Percentiles rank a stretch among this genome's conserved stretches.
phyloP scores from a whole-genome alignment of 495 filamentous ascomycete species.

The Annulohypoxylon bovei region DNA sequence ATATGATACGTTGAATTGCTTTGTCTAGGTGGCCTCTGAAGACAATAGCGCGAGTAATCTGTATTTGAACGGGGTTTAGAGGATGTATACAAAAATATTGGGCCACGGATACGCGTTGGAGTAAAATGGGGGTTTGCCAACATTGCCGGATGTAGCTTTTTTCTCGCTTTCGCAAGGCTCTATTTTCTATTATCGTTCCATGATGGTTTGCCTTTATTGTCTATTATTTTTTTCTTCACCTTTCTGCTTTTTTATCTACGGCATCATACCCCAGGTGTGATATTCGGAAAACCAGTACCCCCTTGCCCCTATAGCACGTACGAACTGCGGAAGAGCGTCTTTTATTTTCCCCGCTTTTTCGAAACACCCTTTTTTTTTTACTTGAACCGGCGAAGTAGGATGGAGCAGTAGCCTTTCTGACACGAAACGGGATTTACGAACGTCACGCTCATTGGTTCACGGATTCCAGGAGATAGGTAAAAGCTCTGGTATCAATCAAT shows the following conservation, averaged over 20 bases:
- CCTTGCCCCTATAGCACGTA: conserved; percentile 25
- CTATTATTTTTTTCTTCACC: conserved; percentile 43
- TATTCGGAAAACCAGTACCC: neutral
- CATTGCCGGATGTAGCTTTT: conserved; percentile 37
- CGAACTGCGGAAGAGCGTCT: conserved; percentile 18
- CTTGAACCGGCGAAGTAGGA: conserved; percentile 25
- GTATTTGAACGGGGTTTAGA: conserved; percentile 46
- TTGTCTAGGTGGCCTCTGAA: conserved; percentile 1
- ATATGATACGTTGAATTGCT: conserved; percentile 8
- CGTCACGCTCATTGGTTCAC: conserved; percentile 47
- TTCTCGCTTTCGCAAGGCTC: conserved; percentile 44
- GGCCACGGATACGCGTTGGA: conserved; percentile 46
- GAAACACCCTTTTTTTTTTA: conserved; percentile 6
- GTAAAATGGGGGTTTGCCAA: conserved; percentile 42
- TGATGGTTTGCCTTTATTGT: conserved; percentile 41
- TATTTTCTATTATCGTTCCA: conserved; percentile 44
- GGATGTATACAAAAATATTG: conserved; percentile 35
- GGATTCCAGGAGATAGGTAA: conserved; percentile 38
- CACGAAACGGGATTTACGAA: conserved; percentile 45
- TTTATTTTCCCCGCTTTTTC: conserved; percentile 14
- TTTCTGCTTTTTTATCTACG: conserved; percentile 30
- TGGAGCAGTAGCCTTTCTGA: conserved; percentile 24
- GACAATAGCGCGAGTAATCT: conserved; percentile 29
- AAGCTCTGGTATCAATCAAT: conserved; percentile 44
- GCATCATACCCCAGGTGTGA: conserved; percentile 29